phyloP scores from a whole-genome alignment of 2,329 filamentous ascomycete genomes.

The Aspergillus intermedius region DNA sequence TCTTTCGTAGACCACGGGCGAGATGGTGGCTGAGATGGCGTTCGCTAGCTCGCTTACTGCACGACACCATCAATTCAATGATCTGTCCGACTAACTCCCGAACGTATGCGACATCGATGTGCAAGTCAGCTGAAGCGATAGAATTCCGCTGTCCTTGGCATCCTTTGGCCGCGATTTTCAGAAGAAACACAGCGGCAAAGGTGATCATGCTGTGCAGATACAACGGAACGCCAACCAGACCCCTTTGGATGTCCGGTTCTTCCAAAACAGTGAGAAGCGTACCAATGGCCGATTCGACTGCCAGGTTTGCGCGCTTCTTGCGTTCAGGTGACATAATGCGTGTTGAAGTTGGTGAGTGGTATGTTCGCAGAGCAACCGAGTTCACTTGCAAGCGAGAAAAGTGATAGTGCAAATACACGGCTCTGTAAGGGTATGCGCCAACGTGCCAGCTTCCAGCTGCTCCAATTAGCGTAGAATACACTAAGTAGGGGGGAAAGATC shows the following conservation, averaged over 20 bases:
- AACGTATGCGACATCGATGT: slow-evolving; percentile 30
- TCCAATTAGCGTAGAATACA: neutral
- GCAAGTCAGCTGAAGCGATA: slow-evolving; percentile 30
- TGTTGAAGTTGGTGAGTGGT: slow-evolving; percentile 32
- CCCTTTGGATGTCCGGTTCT: slow-evolving; percentile 38
- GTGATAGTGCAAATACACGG: slow-evolving; percentile 45
- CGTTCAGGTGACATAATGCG: slow-evolving; percentile 40
- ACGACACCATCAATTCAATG: slow-evolving; percentile 33
- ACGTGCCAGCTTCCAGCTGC: slow-evolving; percentile 43
- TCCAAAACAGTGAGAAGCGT: slow-evolving; percentile 39
- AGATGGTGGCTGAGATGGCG: slow-evolving; percentile 37
- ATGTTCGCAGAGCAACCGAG: slow-evolving; percentile 45
- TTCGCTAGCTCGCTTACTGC: slow-evolving; percentile 33
- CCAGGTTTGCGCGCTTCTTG: slow-evolving; percentile 39
- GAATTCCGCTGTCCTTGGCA: slow-evolving; percentile 33
- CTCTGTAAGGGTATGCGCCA: slow-evolving; percentile 45
- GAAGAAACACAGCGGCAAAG: slow-evolving; percentile 41
- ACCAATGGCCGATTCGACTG: slow-evolving; percentile 37
- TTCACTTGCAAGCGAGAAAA: slow-evolving; percentile 47
- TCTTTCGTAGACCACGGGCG: slow-evolving; percentile 32
- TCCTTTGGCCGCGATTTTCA: slow-evolving; percentile 39
- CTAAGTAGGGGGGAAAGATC: neutral
- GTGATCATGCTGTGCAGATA: slow-evolving; percentile 45
- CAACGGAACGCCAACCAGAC: slow-evolving; percentile 38
- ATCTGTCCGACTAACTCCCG: slow-evolving; percentile 29